phyloP scores from a whole-genome alignment of 345 rosid species.

The Eucalyptus paniculata region DNA sequence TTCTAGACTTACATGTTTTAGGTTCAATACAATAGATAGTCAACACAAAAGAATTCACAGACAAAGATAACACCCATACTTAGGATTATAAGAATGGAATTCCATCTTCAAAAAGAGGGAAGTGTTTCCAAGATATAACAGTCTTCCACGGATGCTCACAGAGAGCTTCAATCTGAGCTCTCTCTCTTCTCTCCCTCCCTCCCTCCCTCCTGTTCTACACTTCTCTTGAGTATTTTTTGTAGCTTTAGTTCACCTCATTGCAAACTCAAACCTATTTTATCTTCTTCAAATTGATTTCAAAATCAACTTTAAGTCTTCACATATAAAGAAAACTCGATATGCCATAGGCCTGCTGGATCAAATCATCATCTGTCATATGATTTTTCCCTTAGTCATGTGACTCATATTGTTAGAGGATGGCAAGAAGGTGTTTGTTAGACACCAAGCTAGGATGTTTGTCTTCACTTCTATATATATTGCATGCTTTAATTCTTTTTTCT shows the following conservation, averaged over 20 bases:
- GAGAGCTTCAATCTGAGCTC: not conserved
- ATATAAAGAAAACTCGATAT: not conserved
- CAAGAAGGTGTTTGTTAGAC: not conserved
- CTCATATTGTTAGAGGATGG: not conserved
- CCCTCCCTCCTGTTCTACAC: not conserved
- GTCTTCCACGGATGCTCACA: not conserved
- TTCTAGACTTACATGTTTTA: not conserved
- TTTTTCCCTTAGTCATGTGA: not conserved
- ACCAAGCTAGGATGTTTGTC: not conserved
- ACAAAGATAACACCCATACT: not conserved
- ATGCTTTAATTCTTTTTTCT: not conserved
- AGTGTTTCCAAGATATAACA: not conserved
- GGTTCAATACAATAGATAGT: not conserved
- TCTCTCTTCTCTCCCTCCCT: not conserved
- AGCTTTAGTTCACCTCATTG: not conserved
- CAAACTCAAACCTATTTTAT: not conserved
- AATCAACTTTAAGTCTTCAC: not conserved
- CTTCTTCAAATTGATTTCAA: not conserved
- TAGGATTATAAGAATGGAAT: not conserved
- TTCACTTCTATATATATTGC: not conserved
- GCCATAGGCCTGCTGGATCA: not conserved
- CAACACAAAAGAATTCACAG: not conserved
- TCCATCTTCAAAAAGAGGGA: not conserved
- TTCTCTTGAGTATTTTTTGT: not conserved
- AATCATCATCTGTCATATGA: not conserved